Conservation (phyloP, 176 grass and related monocot species). For the Musa schizocarpa region DNA sequence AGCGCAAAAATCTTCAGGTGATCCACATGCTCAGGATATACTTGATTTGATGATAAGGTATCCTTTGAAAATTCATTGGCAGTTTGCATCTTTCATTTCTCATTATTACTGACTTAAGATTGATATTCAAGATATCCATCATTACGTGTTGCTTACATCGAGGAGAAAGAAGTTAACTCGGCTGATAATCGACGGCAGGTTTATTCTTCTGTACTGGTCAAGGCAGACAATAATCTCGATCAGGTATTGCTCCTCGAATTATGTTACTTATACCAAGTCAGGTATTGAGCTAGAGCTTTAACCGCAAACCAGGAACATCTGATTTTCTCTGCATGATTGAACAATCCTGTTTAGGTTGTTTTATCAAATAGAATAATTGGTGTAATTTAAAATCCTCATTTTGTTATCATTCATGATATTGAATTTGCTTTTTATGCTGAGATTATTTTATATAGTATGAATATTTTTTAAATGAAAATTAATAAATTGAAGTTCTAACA, state of each 20-base stretch:
- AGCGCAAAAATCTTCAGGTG: constrained; percentile 68
- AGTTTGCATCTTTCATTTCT: constrained; percentile 11
- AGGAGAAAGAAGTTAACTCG: constrained; percentile 79
- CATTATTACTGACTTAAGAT: constrained; percentile 18
- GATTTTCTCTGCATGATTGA: no score
- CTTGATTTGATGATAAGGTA: constrained; percentile 93
- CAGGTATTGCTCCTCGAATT: constrained; percentile 45
- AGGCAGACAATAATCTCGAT: constrained; percentile 82
- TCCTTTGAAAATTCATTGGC: not conserved
- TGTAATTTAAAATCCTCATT: no score
- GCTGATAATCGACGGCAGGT: constrained; percentile 32
- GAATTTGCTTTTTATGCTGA: no score
- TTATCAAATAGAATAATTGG: no score
- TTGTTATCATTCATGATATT: no score
- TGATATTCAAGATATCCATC: constrained; percentile 52
- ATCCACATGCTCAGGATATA: constrained; percentile 80
- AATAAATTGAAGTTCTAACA: no score
- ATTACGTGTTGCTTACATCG: constrained; percentile 86
- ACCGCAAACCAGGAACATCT: no score
- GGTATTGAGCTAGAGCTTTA: no score
- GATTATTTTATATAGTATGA: no score
- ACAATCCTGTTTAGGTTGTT: no score
- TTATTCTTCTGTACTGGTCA: constrained; percentile 88
- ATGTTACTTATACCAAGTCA: not conserved
- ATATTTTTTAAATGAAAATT: no score